A percentile compares a stretch with the other conserved stretches of the same genome.
phyloP scores from a whole-genome alignment of 2,329 filamentous ascomycete genomes.

The Nothopassalora personata region DNA sequence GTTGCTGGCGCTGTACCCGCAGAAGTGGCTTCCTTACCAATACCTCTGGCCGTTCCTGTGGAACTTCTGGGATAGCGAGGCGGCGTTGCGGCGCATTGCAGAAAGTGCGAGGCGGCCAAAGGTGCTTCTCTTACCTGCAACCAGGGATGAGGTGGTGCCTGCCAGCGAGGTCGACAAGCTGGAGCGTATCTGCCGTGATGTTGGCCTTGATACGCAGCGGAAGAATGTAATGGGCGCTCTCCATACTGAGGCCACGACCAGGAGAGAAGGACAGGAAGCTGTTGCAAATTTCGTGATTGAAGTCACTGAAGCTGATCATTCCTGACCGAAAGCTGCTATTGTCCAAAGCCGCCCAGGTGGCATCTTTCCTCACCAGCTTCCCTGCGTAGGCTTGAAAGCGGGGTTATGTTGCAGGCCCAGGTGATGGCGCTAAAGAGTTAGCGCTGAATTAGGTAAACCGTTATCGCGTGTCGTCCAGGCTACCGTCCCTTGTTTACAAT shows the following conservation, averaged over 20 bases:
- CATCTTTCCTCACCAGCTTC: background rate
- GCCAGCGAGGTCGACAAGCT: slow-evolving; percentile 53
- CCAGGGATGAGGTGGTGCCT: slow-evolving; percentile 54
- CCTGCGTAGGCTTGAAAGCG: background rate
- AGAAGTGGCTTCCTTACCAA: slow-evolving; percentile 73
- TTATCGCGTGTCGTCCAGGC: background rate
- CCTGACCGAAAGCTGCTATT: background rate
- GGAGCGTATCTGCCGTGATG: slow-evolving; percentile 36
- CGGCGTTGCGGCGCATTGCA: slow-evolving; percentile 38
- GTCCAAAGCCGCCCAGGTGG: background rate
- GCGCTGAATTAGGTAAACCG: background rate
- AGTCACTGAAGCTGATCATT: background rate
- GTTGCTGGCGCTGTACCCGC: slow-evolving; percentile 67
- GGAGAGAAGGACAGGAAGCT: slow-evolving; percentile 39
- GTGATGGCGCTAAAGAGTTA: too few species aligned
- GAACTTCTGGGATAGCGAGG: slow-evolving; percentile 50
- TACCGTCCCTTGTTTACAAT: too few species aligned
- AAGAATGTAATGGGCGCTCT: slow-evolving; percentile 43
- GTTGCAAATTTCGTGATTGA: slow-evolving; percentile 25
- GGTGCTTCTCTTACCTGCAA: slow-evolving; percentile 54
- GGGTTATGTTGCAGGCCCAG: background rate
- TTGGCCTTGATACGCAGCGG: slow-evolving; percentile 35
- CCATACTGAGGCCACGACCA: slow-evolving; percentile 46
- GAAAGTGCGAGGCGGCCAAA: slow-evolving; percentile 12
- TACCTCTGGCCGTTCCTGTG: slow-evolving; percentile 69